phyloP scores from a whole-genome alignment of 2,329 filamentous ascomycete species.

The Aspergillus caelatus region DNA sequence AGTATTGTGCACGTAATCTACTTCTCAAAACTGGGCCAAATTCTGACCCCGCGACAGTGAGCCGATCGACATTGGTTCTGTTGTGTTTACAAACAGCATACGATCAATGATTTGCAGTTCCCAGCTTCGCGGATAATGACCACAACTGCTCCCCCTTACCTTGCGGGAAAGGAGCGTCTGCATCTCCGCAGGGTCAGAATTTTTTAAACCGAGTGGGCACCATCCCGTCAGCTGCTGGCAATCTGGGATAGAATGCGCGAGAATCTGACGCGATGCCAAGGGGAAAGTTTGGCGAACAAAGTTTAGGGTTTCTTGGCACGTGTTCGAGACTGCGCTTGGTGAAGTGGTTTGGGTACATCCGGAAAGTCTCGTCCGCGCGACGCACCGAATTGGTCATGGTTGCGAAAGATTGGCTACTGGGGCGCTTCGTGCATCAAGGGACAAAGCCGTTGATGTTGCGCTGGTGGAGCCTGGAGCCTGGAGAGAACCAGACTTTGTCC shows the following conservation, averaged over 20 bases:
- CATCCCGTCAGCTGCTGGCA: neutral
- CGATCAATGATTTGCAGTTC: neutral
- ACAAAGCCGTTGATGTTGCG: neutral
- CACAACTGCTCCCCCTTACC: neutral
- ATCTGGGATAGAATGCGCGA: neutral
- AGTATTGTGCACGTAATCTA: neutral
- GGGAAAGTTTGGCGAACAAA: neutral
- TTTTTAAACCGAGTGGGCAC: neutral
- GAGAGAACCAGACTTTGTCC: neutral
- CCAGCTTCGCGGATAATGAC: neutral
- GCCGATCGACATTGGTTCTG: neutral
- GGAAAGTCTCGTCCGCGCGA: neutral
- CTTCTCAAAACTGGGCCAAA: neutral
- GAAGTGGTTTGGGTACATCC: neutral
- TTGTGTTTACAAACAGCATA: neutral
- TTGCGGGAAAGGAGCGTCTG: neutral
- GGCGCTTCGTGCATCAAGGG: neutral
- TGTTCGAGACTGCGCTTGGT: neutral
- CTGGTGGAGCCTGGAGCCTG: neutral
- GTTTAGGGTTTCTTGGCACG: slow-evolving; percentile 1
- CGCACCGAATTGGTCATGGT: neutral
- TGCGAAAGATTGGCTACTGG: slow-evolving; percentile 1
- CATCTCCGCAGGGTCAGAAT: neutral
- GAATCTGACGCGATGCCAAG: neutral
- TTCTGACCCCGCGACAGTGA: no score